A percentile compares a stretch with the other conserved stretches of the same genome.
These are phyloP conservation scores for Pleomassaria siparia DNA, from an alignment of 2,329 filamentous ascomycete genomes.

Conservation along the genomic window DNA sequence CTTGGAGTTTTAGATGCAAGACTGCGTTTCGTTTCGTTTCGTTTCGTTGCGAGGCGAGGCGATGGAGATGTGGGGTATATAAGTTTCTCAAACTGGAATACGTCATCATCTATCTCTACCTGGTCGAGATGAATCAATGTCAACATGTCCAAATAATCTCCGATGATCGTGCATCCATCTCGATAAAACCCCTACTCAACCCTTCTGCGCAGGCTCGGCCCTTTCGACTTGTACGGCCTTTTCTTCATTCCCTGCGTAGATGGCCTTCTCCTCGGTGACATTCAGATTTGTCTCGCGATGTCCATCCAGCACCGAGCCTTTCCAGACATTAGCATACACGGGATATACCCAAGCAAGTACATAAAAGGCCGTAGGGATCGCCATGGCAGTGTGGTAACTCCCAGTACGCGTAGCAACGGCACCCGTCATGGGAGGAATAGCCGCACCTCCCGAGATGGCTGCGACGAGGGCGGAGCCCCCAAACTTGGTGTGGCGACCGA, in stretches of 20 bases:
- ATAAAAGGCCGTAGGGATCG: constrained; percentile 18
- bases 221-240: background rate
- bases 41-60: too few species aligned
- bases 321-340: constrained; percentile 16
- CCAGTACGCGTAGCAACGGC: constrained; percentile 14
- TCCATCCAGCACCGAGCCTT: constrained; percentile 36
- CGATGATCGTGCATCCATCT: too few species aligned
- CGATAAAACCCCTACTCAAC: too few species aligned
- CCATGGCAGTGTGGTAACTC: constrained; percentile 18
- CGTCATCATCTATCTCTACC: too few species aligned
- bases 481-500: constrained; percentile 56
- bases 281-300: constrained; percentile 33
- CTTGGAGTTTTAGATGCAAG: too few species aligned
- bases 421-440: constrained; percentile 51
- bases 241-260: background rate
- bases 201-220: background rate
- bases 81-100: too few species aligned
- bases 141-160: too few species aligned
- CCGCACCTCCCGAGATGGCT: constrained; percentile 53
- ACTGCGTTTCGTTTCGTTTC: too few species aligned
- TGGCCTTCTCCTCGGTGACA: constrained; percentile 6
- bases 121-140: too few species aligned
- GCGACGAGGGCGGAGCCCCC: constrained; percentile 54
- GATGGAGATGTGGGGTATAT: too few species aligned
- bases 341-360: constrained; percentile 16